These are phyloP conservation scores for Podospora australis DNA, from an alignment of 495 filamentous ascomycete genomes.

Conservation along the genomic window DNA sequence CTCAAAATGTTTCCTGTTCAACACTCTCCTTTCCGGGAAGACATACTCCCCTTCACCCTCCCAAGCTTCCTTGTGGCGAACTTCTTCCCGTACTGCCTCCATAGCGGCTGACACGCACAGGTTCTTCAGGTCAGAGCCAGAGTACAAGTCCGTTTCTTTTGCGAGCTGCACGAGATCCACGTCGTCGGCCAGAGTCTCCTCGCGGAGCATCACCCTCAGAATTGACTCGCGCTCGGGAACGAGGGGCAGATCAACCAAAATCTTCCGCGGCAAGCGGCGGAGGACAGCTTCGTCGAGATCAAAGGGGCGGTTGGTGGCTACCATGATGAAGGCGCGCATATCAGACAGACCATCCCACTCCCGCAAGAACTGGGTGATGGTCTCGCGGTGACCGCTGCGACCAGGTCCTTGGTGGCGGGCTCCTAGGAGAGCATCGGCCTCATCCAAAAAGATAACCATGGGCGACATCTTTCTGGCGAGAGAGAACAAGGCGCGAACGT, in stretches of 20 bases:
- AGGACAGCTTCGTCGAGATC: constrained; percentile 94
- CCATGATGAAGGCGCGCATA: constrained; percentile 91
- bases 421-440: constrained; percentile 87
- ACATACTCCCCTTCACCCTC: constrained; percentile 28
- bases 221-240: constrained; percentile 73
- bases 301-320: constrained; percentile 93
- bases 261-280: constrained; percentile 69
- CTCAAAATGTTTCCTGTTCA: constrained; percentile 68
- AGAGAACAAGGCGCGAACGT: constrained; percentile 85
- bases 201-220: constrained; percentile 74
- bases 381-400: constrained; percentile 68
- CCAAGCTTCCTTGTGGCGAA: constrained; percentile 47
- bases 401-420: constrained; percentile 54
- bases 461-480: constrained; percentile 89
- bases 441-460: constrained; percentile 93
- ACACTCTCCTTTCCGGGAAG: constrained; percentile 60
- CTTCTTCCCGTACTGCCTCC: constrained; percentile 74
- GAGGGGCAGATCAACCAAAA: constrained; percentile 82
- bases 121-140: constrained; percentile 95
- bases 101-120: constrained; percentile 84
- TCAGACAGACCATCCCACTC: constrained; percentile 96
- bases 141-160: constrained; percentile 79
- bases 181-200: constrained; percentile 60
- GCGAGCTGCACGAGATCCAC: constrained; percentile 69
- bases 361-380: constrained; percentile 95